phyloP scores from a whole-genome alignment of 2,329 filamentous ascomycete species.

The Colletotrichum navitas region DNA sequence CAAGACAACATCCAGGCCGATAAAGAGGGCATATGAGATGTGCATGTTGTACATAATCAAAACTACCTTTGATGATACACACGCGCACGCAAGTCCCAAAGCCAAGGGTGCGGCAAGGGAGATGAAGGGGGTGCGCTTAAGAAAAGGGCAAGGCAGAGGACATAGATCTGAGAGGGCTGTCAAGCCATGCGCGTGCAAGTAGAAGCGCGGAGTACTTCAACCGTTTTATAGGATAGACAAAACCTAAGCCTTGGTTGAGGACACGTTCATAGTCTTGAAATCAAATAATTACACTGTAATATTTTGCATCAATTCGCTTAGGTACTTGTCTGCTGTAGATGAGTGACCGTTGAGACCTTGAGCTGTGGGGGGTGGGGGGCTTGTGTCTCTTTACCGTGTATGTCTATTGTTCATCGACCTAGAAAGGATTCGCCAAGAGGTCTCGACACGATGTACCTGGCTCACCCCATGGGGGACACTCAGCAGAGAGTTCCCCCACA shows the following conservation, averaged over 20 bases:
- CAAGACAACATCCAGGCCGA: slow-evolving; percentile 6
- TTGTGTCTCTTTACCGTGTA: background rate
- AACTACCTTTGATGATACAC: slow-evolving; percentile 13
- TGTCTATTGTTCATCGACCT: background rate
- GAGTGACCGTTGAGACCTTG: too few relatives aligned
- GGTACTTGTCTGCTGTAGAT: background rate
- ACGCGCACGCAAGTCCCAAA: background rate
- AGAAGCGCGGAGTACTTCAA: slow-evolving; percentile 4
- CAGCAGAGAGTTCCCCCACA: background rate
- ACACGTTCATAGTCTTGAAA: background rate
- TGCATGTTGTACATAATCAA: slow-evolving; percentile 35
- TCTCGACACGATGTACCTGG: slow-evolving; percentile 23
- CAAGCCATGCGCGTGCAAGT: background rate
- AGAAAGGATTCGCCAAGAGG: slow-evolving; percentile 25
- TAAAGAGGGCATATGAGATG: slow-evolving; percentile 4
- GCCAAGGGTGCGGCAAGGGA: slow-evolving; percentile 3
- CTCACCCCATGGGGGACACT: background rate
- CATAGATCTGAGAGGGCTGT: background rate
- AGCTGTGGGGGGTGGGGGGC: background rate
- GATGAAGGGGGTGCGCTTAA: background rate
- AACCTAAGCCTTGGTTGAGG: slow-evolving; percentile 17
- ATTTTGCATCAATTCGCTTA: background rate
- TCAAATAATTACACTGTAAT: background rate
- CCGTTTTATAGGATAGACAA: slow-evolving; percentile 24
- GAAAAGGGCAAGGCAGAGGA: background rate